Evolutionary conservation across 108 stramenopile genomes (phyloP).

Genomic region (Parietichytrium sp.): DNA sequence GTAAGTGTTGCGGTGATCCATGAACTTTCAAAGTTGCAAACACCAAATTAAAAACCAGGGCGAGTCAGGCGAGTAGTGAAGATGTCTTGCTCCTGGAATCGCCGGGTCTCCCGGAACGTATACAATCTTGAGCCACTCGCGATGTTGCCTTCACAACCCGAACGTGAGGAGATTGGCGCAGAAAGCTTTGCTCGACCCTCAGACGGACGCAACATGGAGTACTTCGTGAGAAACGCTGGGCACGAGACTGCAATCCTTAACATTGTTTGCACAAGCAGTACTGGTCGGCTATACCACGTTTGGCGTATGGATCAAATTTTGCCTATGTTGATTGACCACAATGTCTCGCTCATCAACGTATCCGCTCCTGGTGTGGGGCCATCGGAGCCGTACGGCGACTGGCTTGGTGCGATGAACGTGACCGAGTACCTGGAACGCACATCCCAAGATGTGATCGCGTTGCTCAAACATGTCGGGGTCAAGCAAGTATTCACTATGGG

Average conservation of each 20-base stretch:
- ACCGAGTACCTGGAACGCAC: slow-evolving; percentile 1
- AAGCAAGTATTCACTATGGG: not conserved
- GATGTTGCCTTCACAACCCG: not conserved
- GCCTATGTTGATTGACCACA: not conserved
- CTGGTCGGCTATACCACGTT: not conserved
- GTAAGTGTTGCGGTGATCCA: too few relatives aligned
- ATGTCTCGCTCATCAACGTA: not conserved
- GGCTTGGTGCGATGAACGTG: not conserved
- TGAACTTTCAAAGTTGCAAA: too few relatives aligned
- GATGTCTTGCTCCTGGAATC: not conserved
- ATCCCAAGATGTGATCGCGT: not conserved
- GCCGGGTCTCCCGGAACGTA: not conserved
- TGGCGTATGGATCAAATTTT: not conserved
- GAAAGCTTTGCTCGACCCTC: not conserved
- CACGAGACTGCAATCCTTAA: not conserved
- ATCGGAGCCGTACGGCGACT: not conserved
- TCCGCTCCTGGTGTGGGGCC: not conserved
- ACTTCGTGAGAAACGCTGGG: not conserved
- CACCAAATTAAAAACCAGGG: too few relatives aligned
- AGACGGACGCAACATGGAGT: slow-evolving; percentile 3
- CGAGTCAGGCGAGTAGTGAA: too few relatives aligned
- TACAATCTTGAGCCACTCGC: not conserved
- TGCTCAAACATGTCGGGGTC: not conserved
- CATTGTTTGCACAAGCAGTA: not conserved
- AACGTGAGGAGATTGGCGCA: slow-evolving; percentile 15